Evolutionary conservation across 805 yeast species (phyloP), one percentile per base, ranked within the genome.

Genomic region (Candida broadrunensis): DNA sequence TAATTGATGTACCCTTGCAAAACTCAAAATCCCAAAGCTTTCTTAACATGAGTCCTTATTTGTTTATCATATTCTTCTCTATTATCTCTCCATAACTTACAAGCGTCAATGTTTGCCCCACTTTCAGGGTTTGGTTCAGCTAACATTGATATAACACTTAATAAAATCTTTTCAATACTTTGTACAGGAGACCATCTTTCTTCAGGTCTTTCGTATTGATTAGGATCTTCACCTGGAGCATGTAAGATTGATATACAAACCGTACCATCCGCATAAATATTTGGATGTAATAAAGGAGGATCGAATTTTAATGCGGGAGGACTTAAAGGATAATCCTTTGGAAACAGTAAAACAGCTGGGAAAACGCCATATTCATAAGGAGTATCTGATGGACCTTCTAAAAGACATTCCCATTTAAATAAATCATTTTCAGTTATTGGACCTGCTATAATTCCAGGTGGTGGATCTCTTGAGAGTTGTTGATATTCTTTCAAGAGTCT

Each of bases 161-260:
- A 66, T 46, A 93, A 70, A 45, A 93, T 93, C 75, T 93, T 93
- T 65, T 93, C 99, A n/a, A 93, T 90, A 58, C 95, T 86, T 61
- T 93, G 99, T 23, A 93, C 90, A 0, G 99, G 99, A 5, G 95
- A 86, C 99, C 99, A 93, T 49, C 99, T 72, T 65, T 93, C 99
- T 52, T 90, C 95, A 0, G 98, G 96, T 23, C 87, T 66, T 62
- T 93, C 99, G 65, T 93, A 93, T 75, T 85, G 89, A 60, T 89
- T 80, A 16, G 99, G 98, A 62, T 93, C 99, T 52, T 90, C 96
- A 9, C 99, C 99, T 1, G 98, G 96, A 1, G 97, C 81, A 60
- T 93, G 99, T 49, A 93, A 71, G 37, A 93, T 93, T 13, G 96
- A 88, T 37, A 93, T 93, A 62, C 99, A 93, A 3, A 93, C 99